Conservation (phyloP, 2,329 filamentous ascomycete genomes). For the Tolypocladium tropicale region DNA sequence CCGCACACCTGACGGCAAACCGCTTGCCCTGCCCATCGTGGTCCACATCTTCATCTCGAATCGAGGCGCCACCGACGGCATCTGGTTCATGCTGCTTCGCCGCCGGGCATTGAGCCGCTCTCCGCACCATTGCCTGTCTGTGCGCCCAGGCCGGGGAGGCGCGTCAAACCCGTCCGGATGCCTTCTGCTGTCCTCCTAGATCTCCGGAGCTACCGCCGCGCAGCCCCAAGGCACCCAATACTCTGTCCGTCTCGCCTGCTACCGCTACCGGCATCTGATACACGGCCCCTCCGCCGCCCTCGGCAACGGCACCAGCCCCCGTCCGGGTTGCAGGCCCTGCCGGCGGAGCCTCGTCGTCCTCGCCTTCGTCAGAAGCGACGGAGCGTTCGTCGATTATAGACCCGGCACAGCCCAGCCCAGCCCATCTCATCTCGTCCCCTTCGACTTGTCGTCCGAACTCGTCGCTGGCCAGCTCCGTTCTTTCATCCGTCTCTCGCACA, state of each 20-base stretch:
- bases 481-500: constrained; percentile 1
- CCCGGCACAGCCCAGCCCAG: constrained; percentile 3
- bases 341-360: constrained; percentile 1
- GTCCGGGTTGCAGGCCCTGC: constrained; percentile 4
- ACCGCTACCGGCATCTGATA: constrained; percentile 7
- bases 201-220: constrained; percentile 30
- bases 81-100: not conserved
- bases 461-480: constrained; percentile 2
- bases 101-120: not conserved
- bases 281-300: constrained; percentile 5
- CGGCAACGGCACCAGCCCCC: constrained; percentile 8
- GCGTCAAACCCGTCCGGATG: constrained; percentile 41
- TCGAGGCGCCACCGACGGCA: not conserved
- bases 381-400: constrained; percentile 8
- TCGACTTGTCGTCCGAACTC: not conserved
- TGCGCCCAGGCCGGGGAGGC: constrained; percentile 12
- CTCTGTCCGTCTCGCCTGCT: constrained; percentile 11
- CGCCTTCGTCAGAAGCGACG: constrained; percentile 1
- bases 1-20: not conserved
- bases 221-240: constrained; percentile 28
- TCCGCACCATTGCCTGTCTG: not conserved
- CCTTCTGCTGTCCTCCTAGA: constrained; percentile 34
- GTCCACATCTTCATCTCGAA: not conserved
- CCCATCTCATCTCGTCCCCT: not conserved
- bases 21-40: not conserved